These are phyloP conservation scores for Fistulinella prunicolor DNA, from an alignment of 768 basidiomycete genomes.

Conservation along the genomic window DNA sequence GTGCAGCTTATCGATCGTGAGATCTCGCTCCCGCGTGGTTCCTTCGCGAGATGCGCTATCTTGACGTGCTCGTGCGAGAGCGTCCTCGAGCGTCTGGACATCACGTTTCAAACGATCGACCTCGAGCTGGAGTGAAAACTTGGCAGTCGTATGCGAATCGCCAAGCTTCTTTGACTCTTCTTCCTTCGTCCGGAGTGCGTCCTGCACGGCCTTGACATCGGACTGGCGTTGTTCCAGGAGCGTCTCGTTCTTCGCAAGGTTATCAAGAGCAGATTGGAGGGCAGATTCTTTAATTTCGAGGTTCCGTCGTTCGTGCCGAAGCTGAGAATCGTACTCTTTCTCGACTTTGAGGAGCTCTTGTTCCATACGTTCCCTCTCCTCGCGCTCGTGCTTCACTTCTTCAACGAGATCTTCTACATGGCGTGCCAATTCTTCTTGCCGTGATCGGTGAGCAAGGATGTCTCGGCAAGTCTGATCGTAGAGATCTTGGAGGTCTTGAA, in stretches of 20 bases:
- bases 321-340: slow-evolving; percentile 59
- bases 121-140: slow-evolving; percentile 87
- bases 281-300: slow-evolving; percentile 71
- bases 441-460: slow-evolving; percentile 60
- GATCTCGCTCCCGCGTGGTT: slow-evolving; percentile 65
- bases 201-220: slow-evolving; percentile 73
- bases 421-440: slow-evolving; percentile 73
- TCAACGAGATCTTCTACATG: slow-evolving; percentile 71
- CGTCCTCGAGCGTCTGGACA: slow-evolving; percentile 74
- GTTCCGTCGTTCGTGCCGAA: slow-evolving; percentile 57
- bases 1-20: slow-evolving; percentile 70
- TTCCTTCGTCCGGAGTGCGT: slow-evolving; percentile 67
- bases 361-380: slow-evolving; percentile 52
- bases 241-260: slow-evolving; percentile 59
- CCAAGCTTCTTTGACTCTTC: slow-evolving; percentile 76
- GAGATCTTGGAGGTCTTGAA: slow-evolving; percentile 60
- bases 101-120: slow-evolving; percentile 84
- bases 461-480: slow-evolving; percentile 66
- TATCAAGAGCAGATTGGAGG: slow-evolving; percentile 58
- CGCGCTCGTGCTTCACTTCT: slow-evolving; percentile 58
- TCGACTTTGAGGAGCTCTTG: slow-evolving; percentile 55
- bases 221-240: slow-evolving; percentile 68
- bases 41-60: slow-evolving; percentile 69
- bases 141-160: slow-evolving; percentile 78
- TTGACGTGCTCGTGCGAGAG: slow-evolving; percentile 64